A percentile compares a stretch with the other conserved stretches of the same genome.
phyloP scores from a whole-genome alignment of 192 early-diverging fungal genomes.

The Umbelopsis vinacea region DNA sequence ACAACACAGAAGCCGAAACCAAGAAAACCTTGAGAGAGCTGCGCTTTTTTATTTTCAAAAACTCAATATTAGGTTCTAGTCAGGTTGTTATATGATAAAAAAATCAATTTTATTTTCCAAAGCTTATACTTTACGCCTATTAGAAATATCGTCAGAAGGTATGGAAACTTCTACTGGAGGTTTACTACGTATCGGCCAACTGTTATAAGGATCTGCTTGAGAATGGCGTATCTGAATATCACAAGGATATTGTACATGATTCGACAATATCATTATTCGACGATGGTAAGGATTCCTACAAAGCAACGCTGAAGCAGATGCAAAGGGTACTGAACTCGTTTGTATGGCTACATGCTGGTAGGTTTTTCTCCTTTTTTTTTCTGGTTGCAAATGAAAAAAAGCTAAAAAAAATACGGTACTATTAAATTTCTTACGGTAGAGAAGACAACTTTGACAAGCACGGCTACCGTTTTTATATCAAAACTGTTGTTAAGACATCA shows the following conservation, averaged over 20 bases:
- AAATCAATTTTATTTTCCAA: neutral
- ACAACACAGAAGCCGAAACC: neutral
- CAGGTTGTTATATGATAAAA: neutral
- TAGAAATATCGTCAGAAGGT: slow-evolving; percentile 55
- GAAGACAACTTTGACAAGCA: neutral
- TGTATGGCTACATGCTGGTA: slow-evolving; percentile 83
- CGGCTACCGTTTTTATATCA: neutral
- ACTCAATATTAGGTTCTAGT: neutral
- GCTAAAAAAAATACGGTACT: too few relatives aligned
- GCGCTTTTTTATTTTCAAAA: neutral
- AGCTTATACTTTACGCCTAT: neutral
- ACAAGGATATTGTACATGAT: slow-evolving; percentile 90
- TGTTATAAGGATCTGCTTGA: slow-evolving; percentile 77
- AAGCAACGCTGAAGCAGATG: slow-evolving; percentile 74
- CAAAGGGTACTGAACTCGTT: slow-evolving; percentile 85
- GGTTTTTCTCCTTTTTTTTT: too few relatives aligned
- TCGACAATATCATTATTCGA: slow-evolving; percentile 84
- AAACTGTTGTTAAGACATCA: slow-evolving; percentile 7
- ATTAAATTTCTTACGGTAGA: too few relatives aligned
- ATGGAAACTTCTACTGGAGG: slow-evolving; percentile 79
- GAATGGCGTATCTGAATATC: slow-evolving; percentile 70
- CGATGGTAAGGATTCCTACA: slow-evolving; percentile 72
- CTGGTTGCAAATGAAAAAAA: too few relatives aligned
- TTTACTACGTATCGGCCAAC: slow-evolving; percentile 68
- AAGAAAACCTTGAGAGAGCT: neutral